Base-by-base conservation (phyloP, 2,329 filamentous ascomycete genomes). In the Alternaria tenuissima region DNA sequence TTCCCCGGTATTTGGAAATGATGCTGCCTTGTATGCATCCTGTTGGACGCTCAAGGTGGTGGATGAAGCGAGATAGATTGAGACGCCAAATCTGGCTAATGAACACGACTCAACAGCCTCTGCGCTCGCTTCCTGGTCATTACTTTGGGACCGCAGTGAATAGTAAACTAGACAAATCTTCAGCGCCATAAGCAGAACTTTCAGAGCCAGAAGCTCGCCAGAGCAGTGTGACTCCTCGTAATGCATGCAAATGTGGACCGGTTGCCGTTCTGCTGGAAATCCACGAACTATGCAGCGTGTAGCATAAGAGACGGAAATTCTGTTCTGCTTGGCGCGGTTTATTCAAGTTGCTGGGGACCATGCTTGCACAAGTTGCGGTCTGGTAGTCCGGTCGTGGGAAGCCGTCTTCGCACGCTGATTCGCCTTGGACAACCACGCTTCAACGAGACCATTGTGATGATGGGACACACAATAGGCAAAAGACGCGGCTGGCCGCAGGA, bases 351-450 rank as follows among this genome's bases (percentile, higher is more conserved):
- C 52, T 64, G 52, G 59, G 52, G 53, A 52, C 67, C 61, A 72
- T 70, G 72, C 74, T 67, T 67, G 65, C 63, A 59, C 56, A 52
- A 65, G 57, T 67, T 64, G 61, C 66, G 61, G 66, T 68, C 63
- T 65, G 58, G 63, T 67, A 64, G 67, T 67, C 57, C 62, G 55
- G 59, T 56, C 34, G 61, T 57, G 55, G 63, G 38, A 68, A 61
- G 63, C 65, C 72, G 47, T 70, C 55, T 73, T 57, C 53, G 61
- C 56, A 55, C 56, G 55, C 66, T 76, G 72, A 78, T 78, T 77
- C 73, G 76, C 55, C 62, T 67, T 49, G 18, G 18, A 30, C 36
- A 44, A 53, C 52, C 30, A 69, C 66, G 53, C 65, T 68, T 67
- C 65, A 44, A 68, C 64, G 46, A 54, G 52, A 55, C 67, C 61